Base-by-base conservation (phyloP, 208 protist species). In the Leptomonas seymouri region DNA sequence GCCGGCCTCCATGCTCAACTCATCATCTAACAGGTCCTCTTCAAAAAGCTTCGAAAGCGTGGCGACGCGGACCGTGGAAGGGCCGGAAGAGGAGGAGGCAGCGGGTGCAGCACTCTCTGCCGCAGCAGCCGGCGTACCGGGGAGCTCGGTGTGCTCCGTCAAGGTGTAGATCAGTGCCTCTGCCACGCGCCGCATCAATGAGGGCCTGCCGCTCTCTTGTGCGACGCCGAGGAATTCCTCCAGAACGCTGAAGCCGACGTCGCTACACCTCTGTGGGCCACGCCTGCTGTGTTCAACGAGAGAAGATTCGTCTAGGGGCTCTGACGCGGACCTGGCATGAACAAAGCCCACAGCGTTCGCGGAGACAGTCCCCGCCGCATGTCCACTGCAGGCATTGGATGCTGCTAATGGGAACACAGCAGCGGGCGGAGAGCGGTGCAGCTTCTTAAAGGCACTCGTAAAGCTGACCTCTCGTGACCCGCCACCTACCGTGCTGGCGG, bases 1-100 rank as follows among this genome's bases (percentile, higher is more conserved):
- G 45, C 85, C 81, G 16, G 81, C 62, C 51, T 79, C 78, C 14
- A 65, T 25, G 54, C 56, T 55, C 16, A 71, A 42, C 25, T 77
- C 71, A 16, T 77, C 71, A 21, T 71, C 50, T 0, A 77, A 42
- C 15, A 77, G 50, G 41, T 77, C 58, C 18, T 70, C 64, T 15
- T 77, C 42, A 18, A 77, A 77, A 25, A 77, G 58, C 3, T 50
- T 53, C 3, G 64, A 71, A 21, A 77, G 64, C 41, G 67, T 60
- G 3, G 71, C 62, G 6, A 70, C 63, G 27, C 34, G 59, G 11
- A 76, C 50, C 0, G 21, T 0, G 9, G n/a, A 21, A 44, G 6
- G 2, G 46, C 30, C 20, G 1, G 60, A 8, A 27, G 60, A 2
- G 12, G 60, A 7, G 20, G 46, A 31, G n/a, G 61, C 36, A 53